Base-by-base conservation (phyloP, 805 yeast genomes). In the Cyberlindnera petersonii region DNA sequence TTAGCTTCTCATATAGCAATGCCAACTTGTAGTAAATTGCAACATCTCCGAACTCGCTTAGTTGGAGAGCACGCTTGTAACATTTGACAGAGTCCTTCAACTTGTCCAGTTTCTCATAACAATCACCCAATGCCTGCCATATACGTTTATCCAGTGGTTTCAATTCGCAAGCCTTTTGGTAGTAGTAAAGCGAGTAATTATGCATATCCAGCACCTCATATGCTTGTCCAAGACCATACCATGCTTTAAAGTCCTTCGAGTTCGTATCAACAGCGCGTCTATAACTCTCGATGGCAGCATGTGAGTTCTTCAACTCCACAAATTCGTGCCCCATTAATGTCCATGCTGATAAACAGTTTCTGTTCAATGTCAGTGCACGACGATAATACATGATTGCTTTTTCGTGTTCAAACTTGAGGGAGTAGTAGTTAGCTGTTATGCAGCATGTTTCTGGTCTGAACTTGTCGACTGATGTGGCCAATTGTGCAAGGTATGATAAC, bases 141-240 rank as follows among this genome's bases (percentile, higher is more conserved):
- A 91, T 88, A 49, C 98, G 68, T 52, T 83, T 81, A 56, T 93
- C 99, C 31, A 78, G 62, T 1, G 97, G 97, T 53, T 85, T 88
- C 48, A 93, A 67, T 10, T 88, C 75, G 37, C 96, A 82, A 0
- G 98, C 96, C 35, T 82, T 72, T 62, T 93, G 96, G 59, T 87
- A 93, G 59, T 93, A 93, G 60, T 87, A 91, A 30, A 89, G 66
- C 0, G 98, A 89, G 56, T 89, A 93, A 44, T 86, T 68, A 57
- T 86, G 93, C 96, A 91, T 91, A 50, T 91, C 97, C 40, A 91
- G 66, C 9, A 93, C 95, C 60, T 93, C 98, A 58, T 93, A 93
- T 1, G 98, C 98, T 62, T 93, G 98, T 1, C 98, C 99, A 37
- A 93, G 68, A 2, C 98, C 98, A 60, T 91, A 93, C 99, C 98